Conservation (phyloP, 805 yeast genomes). For the Hanseniaspora nectarophila region DNA sequence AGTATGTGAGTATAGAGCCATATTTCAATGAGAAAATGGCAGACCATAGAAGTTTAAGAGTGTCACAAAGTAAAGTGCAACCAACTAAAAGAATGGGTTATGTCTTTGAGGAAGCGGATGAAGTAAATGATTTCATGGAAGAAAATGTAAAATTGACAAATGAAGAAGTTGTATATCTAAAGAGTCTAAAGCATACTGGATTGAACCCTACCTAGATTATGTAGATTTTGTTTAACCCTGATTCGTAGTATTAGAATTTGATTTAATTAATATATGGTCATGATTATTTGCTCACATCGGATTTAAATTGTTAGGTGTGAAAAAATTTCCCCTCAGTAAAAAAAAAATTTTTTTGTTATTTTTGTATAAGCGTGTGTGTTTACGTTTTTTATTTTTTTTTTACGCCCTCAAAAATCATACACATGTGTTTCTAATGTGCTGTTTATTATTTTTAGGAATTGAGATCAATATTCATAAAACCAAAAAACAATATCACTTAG, state of each 20-base stretch:
- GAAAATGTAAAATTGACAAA: conserved; percentile 3
- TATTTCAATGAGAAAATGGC: conserved; percentile 26
- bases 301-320: neutral
- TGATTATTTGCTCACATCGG: too few relatives aligned
- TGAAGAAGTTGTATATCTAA: neutral
- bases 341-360: neutral
- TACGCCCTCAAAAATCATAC: neutral
- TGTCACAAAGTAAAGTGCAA: neutral
- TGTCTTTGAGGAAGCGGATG: neutral
- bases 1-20: conserved; percentile 47
- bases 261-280: too few relatives aligned
- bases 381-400: neutral
- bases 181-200: neutral
- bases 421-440: neutral
- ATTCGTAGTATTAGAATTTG: too few relatives aligned
- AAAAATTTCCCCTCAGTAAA: neutral
- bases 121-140: neutral
- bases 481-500: neutral
- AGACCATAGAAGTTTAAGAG: conserved; percentile 16
- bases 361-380: neutral
- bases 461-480: neutral
- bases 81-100: conserved; percentile 1
- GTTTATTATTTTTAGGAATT: neutral
- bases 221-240: too few relatives aligned
- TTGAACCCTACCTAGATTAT: too few relatives aligned